Conservation (phyloP, 2,329 filamentous ascomycete genomes). For the Neofusicoccum laricinum region DNA sequence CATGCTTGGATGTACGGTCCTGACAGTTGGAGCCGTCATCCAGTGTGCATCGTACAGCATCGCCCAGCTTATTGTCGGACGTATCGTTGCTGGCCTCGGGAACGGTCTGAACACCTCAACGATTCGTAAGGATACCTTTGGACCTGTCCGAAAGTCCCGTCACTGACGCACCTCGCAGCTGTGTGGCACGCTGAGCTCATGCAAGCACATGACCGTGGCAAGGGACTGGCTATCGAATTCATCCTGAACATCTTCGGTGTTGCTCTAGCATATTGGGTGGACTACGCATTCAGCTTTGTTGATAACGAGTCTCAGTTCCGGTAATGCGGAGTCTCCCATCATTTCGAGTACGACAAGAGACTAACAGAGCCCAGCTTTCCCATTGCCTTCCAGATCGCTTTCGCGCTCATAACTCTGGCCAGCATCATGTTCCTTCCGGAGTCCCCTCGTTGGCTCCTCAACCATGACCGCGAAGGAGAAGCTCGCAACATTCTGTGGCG, state of each 20-base stretch:
- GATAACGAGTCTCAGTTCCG: constrained; percentile 33
- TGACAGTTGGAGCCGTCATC: constrained; percentile 49
- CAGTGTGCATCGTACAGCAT: constrained; percentile 46
- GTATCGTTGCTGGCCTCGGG: constrained; percentile 45
- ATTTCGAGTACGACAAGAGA: constrained; percentile 36
- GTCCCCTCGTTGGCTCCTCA: constrained; percentile 58
- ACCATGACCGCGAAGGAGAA: constrained; percentile 51
- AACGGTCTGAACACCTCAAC: constrained; percentile 44
- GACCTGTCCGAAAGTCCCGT: background rate
- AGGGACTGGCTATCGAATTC: constrained; percentile 46
- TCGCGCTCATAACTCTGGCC: constrained; percentile 37
- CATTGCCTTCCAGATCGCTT: constrained; percentile 45
- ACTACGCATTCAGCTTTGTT: constrained; percentile 38
- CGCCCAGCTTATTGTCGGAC: constrained; percentile 49
- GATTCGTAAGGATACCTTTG: constrained; percentile 34
- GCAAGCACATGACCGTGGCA: constrained; percentile 40
- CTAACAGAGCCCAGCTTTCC: constrained; percentile 39
- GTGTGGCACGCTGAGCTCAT: constrained; percentile 53
- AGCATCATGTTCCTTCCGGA: constrained; percentile 53
- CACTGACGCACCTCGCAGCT: constrained; percentile 32
- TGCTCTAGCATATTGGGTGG: constrained; percentile 41
- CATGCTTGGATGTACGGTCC: constrained; percentile 47
- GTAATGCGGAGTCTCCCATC: background rate
- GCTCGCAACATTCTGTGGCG: constrained; percentile 43
- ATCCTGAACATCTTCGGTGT: constrained; percentile 39